Percentiles rank a stretch among this genome's conserved stretches.
Evolutionary conservation across 2,329 filamentous ascomycete species (phyloP).

Genomic region (Aureobasidium sp.): DNA sequence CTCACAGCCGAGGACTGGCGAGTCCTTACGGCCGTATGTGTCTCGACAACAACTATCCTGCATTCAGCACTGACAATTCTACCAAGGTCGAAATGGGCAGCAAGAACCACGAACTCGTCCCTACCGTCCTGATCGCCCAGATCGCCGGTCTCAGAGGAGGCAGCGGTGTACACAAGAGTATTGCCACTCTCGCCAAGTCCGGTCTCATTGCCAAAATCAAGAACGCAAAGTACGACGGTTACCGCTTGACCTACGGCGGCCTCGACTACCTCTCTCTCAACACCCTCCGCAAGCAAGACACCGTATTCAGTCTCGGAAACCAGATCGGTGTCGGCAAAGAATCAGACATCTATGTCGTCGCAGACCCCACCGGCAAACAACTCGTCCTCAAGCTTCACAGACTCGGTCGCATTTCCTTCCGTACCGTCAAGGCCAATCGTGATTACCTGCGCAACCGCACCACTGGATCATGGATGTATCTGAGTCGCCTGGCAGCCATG

Average conservation of each 20-base stretch:
- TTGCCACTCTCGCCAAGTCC: conserved; percentile 84
- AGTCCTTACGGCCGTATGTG: conserved; percentile 76
- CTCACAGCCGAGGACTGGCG: conserved; percentile 90
- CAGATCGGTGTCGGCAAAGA: conserved; percentile 96
- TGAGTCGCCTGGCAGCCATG: conserved; percentile 82
- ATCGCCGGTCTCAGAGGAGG: conserved; percentile 68
- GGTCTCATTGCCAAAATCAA: conserved; percentile 87
- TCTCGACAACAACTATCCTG: background rate
- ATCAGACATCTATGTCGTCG: conserved; percentile 92
- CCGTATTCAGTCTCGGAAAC: conserved; percentile 85
- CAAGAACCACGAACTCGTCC: conserved; percentile 95
- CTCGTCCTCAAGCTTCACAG: conserved; percentile 91
- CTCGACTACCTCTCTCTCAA: conserved; percentile 96
- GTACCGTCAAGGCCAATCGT: conserved; percentile 88
- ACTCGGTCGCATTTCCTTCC: conserved; percentile 90
- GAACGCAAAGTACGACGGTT: conserved; percentile 95
- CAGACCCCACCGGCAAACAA: conserved; percentile 67
- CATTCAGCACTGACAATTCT: conserved; percentile 13
- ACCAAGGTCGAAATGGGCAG: conserved; percentile 80
- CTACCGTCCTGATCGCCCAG: conserved; percentile 78
- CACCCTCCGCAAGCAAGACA: conserved; percentile 69
- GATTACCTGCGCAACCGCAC: conserved; percentile 82
- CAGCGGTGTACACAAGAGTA: conserved; percentile 72
- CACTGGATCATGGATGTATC: conserved; percentile 94
- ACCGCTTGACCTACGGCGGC: conserved; percentile 91